These are phyloP conservation scores for Eucalyptus tenuipes DNA, from an alignment of 345 rosid genomes.

Conservation along the genomic window DNA sequence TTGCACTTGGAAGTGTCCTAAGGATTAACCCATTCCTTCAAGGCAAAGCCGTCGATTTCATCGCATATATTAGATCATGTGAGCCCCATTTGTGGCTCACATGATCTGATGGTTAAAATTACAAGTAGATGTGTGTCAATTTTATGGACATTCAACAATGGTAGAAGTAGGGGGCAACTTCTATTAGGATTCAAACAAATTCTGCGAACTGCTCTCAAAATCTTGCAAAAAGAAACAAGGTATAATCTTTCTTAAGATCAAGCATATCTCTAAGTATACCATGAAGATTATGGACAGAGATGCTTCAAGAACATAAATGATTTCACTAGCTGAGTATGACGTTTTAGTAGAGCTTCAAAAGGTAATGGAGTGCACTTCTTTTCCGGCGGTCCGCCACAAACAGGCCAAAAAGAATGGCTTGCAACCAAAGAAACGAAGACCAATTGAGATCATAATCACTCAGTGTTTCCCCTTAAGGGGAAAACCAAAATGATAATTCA, in stretches of 20 bases:
- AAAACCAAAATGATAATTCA: not conserved
- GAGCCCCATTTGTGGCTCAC: not conserved
- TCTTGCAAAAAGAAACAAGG: not conserved
- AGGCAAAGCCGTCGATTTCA: not conserved
- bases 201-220: not conserved
- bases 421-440: not conserved
- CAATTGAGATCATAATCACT: not conserved
- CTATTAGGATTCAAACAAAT: not conserved
- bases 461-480: not conserved
- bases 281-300: not conserved
- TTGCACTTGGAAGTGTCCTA: not conserved
- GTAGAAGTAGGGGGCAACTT: not conserved
- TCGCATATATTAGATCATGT: not conserved
- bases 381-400: not conserved
- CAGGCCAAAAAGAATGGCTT: not conserved
- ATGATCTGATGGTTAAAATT: not conserved
- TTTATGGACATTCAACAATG: not conserved
- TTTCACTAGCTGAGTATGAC: not conserved
- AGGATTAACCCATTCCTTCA: not conserved
- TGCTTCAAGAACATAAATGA: not conserved
- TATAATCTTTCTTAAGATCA: not conserved
- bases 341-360: not conserved
- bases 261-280: not conserved
- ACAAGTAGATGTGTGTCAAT: not conserved
- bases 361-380: not conserved